These are phyloP conservation scores for Penicillium dipodomyicola DNA, from an alignment of 495 filamentous ascomycete species.

Conservation along the genomic window DNA sequence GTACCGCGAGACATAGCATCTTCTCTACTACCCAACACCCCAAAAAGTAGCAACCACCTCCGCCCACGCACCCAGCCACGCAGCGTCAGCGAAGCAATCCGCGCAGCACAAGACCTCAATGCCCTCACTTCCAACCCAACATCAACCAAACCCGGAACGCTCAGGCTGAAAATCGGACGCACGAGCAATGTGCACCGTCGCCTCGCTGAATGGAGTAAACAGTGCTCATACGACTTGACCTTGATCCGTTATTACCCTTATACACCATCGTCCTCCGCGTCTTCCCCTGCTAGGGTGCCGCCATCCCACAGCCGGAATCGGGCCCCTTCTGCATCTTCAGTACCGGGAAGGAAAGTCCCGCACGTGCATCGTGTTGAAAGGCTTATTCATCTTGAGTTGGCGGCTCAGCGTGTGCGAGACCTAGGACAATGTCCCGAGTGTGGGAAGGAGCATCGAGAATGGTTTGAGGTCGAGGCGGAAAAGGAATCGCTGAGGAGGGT, in stretches of 20 bases:
- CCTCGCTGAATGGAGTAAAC: slow-evolving; percentile 86
- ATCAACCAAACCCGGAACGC: slow-evolving; percentile 38
- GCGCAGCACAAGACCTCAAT: slow-evolving; percentile 50
- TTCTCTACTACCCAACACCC: slow-evolving; percentile 53
- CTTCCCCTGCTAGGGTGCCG: slow-evolving; percentile 21
- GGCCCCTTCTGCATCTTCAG: slow-evolving; percentile 9
- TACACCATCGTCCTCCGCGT: slow-evolving; percentile 52
- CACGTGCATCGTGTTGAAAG: slow-evolving; percentile 87
- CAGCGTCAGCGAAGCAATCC: slow-evolving; percentile 64
- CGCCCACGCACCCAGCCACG: slow-evolving; percentile 46
- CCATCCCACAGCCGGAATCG: slow-evolving; percentile 8
- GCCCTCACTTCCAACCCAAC: slow-evolving; percentile 36
- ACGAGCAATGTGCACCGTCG: slow-evolving; percentile 87
- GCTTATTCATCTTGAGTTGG: slow-evolving; percentile 86
- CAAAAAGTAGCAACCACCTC: slow-evolving; percentile 6
- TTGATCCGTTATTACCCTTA: slow-evolving; percentile 93
- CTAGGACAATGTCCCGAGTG: slow-evolving; percentile 72
- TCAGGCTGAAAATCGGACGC: slow-evolving; percentile 90
- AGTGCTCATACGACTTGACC: slow-evolving; percentile 84
- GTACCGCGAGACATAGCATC: slow-evolving; percentile 56
- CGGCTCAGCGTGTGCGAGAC: slow-evolving; percentile 63
- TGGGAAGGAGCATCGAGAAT: slow-evolving; percentile 87
- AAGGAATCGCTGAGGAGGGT: slow-evolving; percentile 68
- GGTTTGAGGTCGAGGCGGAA: slow-evolving; percentile 87
- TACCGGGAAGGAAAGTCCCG: slow-evolving; percentile 67